These are phyloP conservation scores for Penicillium palitans DNA, from an alignment of 2,329 filamentous ascomycete genomes.

Conservation along the genomic window DNA sequence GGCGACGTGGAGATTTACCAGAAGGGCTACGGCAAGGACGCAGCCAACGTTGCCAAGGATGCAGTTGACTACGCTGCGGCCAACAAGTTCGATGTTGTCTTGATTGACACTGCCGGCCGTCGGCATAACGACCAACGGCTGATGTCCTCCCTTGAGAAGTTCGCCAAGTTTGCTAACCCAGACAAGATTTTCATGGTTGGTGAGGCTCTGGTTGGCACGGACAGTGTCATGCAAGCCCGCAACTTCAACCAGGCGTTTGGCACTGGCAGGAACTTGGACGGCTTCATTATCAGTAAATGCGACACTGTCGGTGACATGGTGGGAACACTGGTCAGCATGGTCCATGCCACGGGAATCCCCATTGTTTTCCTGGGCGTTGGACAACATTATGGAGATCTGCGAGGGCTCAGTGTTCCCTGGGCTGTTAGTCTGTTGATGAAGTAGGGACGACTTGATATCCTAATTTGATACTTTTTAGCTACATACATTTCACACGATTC, in stretches of 20 bases:
- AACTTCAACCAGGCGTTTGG: slow-evolving; percentile 97
- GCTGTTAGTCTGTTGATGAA: slow-evolving; percentile 63
- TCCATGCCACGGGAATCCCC: slow-evolving; percentile 94
- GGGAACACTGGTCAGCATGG: slow-evolving; percentile 90
- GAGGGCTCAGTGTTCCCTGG: slow-evolving; percentile 64
- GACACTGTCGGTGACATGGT: slow-evolving; percentile 99
- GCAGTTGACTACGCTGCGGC: slow-evolving; percentile 78
- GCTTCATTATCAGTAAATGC: slow-evolving; percentile 98
- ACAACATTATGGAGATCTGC: slow-evolving; percentile 66
- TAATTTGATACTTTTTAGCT: not conserved
- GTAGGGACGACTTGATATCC: slow-evolving; percentile 21
- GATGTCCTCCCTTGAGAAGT: slow-evolving; percentile 96
- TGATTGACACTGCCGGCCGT: slow-evolving; percentile 94
- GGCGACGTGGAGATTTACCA: slow-evolving; percentile 89
- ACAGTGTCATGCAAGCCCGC: slow-evolving; percentile 90
- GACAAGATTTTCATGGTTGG: slow-evolving; percentile 99
- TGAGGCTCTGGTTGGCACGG: slow-evolving; percentile 89
- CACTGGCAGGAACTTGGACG: slow-evolving; percentile 74
- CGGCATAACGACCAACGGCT: slow-evolving; percentile 93
- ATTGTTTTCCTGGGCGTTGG: slow-evolving; percentile 84
- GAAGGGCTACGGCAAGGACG: slow-evolving; percentile 97
- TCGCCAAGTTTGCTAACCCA: slow-evolving; percentile 90
- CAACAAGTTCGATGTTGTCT: slow-evolving; percentile 82
- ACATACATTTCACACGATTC: not conserved
- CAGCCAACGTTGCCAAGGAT: slow-evolving; percentile 90